Base-by-base conservation (phyloP, 345 rosid species). In the Laguncularia racemosa region DNA sequence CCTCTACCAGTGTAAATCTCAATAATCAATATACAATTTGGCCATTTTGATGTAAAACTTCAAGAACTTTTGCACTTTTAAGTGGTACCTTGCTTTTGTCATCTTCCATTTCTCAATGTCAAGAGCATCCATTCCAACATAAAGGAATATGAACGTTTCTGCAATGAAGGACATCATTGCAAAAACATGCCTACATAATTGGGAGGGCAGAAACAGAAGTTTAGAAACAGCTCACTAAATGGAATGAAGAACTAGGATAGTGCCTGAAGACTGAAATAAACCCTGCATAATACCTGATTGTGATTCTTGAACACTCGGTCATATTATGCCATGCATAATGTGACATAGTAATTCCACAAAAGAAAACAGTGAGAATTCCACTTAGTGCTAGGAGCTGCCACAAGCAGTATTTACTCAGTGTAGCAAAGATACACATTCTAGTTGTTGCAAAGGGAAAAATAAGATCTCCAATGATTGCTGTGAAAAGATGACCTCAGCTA, bases 71-170 rank as follows among this genome's bases (percentile, higher is more conserved):
- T 6, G 19, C 33, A 23, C 13, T 14, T 12, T 23, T 14, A 60
- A 17, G 44, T 26, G 53, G 55, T 72, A 86, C 98, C 89, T 83
- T 54, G 84, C 57, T 67, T 71, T 78, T 61, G 79, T 84, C 61
- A 75, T 78, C 77, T 77, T 88, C 96, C 98, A 88, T 57, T 84
- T 91, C 68, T 80, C 84, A 21, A 78, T 63, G 66, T 88, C 98
- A 57, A 91, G 75, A 56, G 96, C 92, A 81, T 91, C 98, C 84
- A 90, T 83, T 62, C 96, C 98, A 45, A 91, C 89, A 57, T 91
- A 91, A 4, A 91, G 76, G 77, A 91, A 88, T 73, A 91, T 88
- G 72, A 88, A 82, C 12, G 95, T 88, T 64, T 91, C 96, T 4
- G 98, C 89, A 48, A 88, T 68, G 61, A 84, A 84, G 16, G 98